Conservation (phyloP, 192 early-diverging fungal genomes). For the Spizellomyces punctatus region DNA sequence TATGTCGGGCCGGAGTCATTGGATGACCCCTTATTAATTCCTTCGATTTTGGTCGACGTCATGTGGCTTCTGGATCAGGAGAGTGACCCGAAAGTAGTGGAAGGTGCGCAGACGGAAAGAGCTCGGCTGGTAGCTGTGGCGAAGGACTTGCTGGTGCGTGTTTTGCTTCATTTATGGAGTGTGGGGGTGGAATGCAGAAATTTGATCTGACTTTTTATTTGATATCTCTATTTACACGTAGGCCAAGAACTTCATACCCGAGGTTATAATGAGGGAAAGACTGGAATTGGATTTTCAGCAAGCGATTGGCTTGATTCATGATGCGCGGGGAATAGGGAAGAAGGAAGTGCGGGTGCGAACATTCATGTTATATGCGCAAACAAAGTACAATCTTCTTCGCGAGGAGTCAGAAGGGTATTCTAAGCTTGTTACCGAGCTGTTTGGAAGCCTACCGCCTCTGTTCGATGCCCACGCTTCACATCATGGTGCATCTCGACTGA, state of each 20-base stretch:
- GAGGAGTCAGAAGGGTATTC: slow-evolving; percentile 84
- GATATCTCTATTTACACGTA: background rate
- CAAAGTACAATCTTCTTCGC: slow-evolving; percentile 79
- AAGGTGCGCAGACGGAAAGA: background rate
- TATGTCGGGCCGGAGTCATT: slow-evolving; percentile 14
- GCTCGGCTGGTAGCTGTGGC: slow-evolving; percentile 13
- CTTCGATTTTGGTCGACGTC: slow-evolving; percentile 27
- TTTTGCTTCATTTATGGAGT: background rate
- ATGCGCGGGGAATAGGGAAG: slow-evolving; percentile 38
- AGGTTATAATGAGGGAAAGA: slow-evolving; percentile 51
- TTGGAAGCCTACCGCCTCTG: slow-evolving; percentile 34
- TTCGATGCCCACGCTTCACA: slow-evolving; percentile 13
- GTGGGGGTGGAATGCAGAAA: background rate
- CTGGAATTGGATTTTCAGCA: slow-evolving; percentile 60
- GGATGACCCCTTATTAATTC: slow-evolving; percentile 20
- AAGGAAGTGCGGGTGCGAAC: slow-evolving; percentile 61
- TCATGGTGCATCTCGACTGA: background rate
- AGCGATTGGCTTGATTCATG: slow-evolving; percentile 50
- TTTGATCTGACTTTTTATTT: too few relatives aligned
- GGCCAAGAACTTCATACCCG: slow-evolving; percentile 45
- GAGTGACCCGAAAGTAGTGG: slow-evolving; percentile 9
- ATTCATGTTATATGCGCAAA: slow-evolving; percentile 67
- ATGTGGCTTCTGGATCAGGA: slow-evolving; percentile 42
- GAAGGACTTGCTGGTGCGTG: slow-evolving; percentile 22
- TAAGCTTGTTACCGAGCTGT: slow-evolving; percentile 67